Evolutionary conservation across 2,329 filamentous ascomycete species (phyloP).

Genomic region (Emergomyces orientalis): DNA sequence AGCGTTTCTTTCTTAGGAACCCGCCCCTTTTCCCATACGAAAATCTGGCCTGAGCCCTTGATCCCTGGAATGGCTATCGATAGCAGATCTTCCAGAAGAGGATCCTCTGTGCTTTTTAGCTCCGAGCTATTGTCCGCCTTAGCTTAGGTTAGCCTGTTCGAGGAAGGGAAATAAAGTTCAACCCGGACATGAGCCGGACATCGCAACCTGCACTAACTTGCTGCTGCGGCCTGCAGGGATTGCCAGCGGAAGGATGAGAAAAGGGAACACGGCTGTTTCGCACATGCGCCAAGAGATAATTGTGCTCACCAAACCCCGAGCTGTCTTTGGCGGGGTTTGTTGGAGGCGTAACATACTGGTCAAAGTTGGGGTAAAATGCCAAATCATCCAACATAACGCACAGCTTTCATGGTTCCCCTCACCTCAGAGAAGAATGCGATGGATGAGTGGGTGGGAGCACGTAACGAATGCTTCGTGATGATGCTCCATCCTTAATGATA

Average conservation of each 20-base stretch:
- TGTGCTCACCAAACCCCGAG: not conserved
- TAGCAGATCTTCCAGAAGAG: not conserved
- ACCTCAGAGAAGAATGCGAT: not conserved
- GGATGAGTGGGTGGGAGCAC: not conserved
- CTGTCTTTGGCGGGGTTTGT: not conserved
- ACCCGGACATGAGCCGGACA: not conserved
- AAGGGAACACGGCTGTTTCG: not conserved
- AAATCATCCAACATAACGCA: no score
- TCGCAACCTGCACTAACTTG: not conserved
- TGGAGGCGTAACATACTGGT: no score
- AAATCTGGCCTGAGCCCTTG: no score
- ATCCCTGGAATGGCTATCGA: not conserved
- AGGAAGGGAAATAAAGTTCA: not conserved
- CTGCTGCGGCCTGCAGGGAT: not conserved
- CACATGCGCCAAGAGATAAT: not conserved
- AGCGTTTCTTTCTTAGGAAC: not conserved
- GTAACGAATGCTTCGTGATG: not conserved
- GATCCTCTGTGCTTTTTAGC: not conserved
- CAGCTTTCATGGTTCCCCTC: not conserved
- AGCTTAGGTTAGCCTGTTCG: not conserved
- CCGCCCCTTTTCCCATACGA: not conserved
- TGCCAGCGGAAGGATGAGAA: not conserved
- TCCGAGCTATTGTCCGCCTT: not conserved
- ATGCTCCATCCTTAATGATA: not conserved
- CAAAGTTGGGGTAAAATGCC: no score